These are phyloP conservation scores for Blepharisma undulans DNA, from an alignment of 169 alveolate species.

Conservation along the genomic window DNA sequence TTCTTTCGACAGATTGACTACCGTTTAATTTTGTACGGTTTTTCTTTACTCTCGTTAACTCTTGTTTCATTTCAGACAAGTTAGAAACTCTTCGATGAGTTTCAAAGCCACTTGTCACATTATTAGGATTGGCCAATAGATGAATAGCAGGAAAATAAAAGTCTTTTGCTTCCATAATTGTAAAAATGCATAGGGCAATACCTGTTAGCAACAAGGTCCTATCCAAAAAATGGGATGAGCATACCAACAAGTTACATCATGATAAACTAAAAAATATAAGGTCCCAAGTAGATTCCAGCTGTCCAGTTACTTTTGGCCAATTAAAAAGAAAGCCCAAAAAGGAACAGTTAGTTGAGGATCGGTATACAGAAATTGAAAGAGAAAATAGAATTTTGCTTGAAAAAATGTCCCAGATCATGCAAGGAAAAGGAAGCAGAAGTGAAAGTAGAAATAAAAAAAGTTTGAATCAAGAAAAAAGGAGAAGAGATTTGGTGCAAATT, in stretches of 20 bases:
- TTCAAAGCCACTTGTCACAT: not conserved
- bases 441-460: constrained; percentile 25
- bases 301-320: constrained; percentile 52
- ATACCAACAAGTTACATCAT: constrained; percentile 43
- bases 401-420: constrained; percentile 55
- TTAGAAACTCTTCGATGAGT: not conserved
- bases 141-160: not conserved
- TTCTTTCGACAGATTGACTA: not conserved
- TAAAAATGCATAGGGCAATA: constrained; percentile 37
- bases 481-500: constrained; percentile 56
- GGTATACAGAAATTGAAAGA: constrained; percentile 64
- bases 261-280: constrained; percentile 49
- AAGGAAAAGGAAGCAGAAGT: not conserved
- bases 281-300: constrained; percentile 38
- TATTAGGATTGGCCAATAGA: not conserved
- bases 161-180: not conserved
- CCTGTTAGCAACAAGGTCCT: constrained; percentile 45
- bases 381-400: constrained; percentile 59
- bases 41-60: not conserved
- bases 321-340: constrained; percentile 44
- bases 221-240: constrained; percentile 49
- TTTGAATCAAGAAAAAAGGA: constrained; percentile 56
- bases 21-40: not conserved
- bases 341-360: constrained; percentile 48
- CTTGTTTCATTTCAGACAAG: not conserved